Conservation (phyloP, 768 basidiomycete species). For the Boletus huronensis region DNA sequence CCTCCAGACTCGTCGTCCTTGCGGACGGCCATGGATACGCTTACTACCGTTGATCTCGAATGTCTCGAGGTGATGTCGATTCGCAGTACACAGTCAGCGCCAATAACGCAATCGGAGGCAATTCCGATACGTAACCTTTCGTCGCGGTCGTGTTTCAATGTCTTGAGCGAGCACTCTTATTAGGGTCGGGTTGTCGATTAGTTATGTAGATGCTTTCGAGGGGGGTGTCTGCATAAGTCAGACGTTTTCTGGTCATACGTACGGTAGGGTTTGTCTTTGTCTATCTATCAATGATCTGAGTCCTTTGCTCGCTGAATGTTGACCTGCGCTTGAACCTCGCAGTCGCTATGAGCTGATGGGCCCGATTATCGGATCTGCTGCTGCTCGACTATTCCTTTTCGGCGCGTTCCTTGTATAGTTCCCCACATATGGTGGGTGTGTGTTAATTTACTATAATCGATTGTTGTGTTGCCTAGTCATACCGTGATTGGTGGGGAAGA, state of each 20-base stretch:
- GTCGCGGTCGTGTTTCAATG: neutral
- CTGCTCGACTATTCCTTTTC: neutral
- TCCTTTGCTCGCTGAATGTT: neutral
- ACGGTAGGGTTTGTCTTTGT: neutral
- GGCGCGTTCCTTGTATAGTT: too few relatives aligned
- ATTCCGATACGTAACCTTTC: neutral
- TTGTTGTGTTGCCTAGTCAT: too few relatives aligned
- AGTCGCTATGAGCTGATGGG: neutral
- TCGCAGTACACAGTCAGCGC: constrained; percentile 1
- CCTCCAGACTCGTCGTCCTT: neutral
- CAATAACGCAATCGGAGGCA: neutral
- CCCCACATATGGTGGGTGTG: too few relatives aligned
- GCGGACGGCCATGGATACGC: neutral
- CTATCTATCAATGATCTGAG: neutral
- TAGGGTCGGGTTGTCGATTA: neutral
- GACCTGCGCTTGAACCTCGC: neutral
- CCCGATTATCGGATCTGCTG: neutral
- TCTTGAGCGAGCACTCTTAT: neutral
- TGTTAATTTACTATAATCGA: too few relatives aligned
- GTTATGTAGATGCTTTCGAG: too few relatives aligned
- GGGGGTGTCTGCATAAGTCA: neutral
- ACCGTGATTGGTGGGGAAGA: too few relatives aligned
- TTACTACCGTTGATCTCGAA: constrained; percentile 15
- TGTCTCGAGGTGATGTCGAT: neutral
- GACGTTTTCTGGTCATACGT: neutral